Evolutionary conservation across 2,329 filamentous ascomycete species (phyloP).

Genomic region (Rhytidhysteron rufulum): DNA sequence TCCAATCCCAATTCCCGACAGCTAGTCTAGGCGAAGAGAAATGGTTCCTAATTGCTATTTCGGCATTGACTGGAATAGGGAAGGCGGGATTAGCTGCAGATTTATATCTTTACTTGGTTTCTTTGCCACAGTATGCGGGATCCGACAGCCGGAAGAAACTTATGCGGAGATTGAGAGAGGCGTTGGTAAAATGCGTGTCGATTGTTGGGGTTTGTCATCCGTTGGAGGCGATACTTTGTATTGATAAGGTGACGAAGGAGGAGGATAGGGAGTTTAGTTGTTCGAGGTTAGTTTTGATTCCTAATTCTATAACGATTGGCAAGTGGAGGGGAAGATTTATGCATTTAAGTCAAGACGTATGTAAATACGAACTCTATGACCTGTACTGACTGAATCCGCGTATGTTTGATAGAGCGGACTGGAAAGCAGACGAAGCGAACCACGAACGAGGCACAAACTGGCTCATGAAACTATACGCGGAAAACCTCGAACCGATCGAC

Average conservation of each 20-base stretch:
- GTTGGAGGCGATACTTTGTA: constrained; percentile 52
- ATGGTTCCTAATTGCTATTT: constrained; percentile 47
- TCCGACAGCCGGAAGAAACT: constrained; percentile 40
- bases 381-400: too few species aligned
- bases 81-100: constrained; percentile 45
- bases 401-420: constrained; percentile 41
- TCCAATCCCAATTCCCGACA: constrained; percentile 44
- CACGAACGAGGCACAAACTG: constrained; percentile 48
- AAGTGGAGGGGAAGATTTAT: background rate
- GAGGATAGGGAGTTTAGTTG: constrained; percentile 53
- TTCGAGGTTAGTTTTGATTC: constrained; percentile 42
- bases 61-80: too few species aligned
- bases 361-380: background rate
- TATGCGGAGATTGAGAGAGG: constrained; percentile 51
- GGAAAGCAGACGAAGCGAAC: constrained; percentile 54
- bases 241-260: constrained; percentile 45
- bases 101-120: constrained; percentile 52
- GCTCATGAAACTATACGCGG: constrained; percentile 52
- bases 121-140: constrained; percentile 40
- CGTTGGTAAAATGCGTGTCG: constrained; percentile 50
- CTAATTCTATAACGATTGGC: background rate
- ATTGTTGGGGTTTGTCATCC: constrained; percentile 59
- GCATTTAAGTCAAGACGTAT: background rate
- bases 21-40: constrained; percentile 39
- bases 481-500: constrained; percentile 36